Evolutionary conservation across 805 yeast genomes (phyloP).

Genomic region (Lachancea thermotolerans): DNA sequence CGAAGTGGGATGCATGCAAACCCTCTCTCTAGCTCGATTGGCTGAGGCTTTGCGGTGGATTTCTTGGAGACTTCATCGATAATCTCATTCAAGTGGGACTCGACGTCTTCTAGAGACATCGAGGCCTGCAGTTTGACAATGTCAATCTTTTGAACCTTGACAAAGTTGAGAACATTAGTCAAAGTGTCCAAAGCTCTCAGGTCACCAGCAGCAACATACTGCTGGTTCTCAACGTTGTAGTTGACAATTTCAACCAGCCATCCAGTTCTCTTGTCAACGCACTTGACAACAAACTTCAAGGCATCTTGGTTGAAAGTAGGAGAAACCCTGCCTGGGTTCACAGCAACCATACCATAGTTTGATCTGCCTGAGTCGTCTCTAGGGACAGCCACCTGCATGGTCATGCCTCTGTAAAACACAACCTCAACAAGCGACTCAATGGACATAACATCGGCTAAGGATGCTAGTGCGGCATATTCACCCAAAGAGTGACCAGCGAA

Average conservation of each 20-base stretch:
- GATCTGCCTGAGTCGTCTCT: constrained; percentile 94
- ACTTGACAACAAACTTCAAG: constrained; percentile 86
- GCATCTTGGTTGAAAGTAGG: constrained; percentile 90
- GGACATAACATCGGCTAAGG: constrained; percentile 98
- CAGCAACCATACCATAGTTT: constrained; percentile 98
- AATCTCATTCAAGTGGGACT: constrained; percentile 81
- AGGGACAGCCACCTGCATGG: constrained; percentile 99
- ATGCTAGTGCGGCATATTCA: constrained; percentile 96
- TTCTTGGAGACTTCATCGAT: constrained; percentile 78
- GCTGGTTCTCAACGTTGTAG: constrained; percentile 96
- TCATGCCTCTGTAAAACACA: constrained; percentile 99
- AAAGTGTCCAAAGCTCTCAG: constrained; percentile 89
- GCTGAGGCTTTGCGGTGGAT: constrained; percentile 85
- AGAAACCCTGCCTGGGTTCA: constrained; percentile 90
- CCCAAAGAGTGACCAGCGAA: constrained; percentile 99
- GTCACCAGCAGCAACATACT: constrained; percentile 98
- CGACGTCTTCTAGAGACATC: constrained; percentile 80
- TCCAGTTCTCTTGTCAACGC: constrained; percentile 71
- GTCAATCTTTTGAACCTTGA: constrained; percentile 91
- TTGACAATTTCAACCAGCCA: constrained; percentile 98
- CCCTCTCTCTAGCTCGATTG: constrained; percentile 95
- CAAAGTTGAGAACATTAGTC: constrained; percentile 85
- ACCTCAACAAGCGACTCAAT: constrained; percentile 95
- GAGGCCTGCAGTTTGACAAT: constrained; percentile 79
- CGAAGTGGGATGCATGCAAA: constrained; percentile 96